phyloP scores from a whole-genome alignment of 257 asterid genomes.

The Solanum chmielewskii region DNA sequence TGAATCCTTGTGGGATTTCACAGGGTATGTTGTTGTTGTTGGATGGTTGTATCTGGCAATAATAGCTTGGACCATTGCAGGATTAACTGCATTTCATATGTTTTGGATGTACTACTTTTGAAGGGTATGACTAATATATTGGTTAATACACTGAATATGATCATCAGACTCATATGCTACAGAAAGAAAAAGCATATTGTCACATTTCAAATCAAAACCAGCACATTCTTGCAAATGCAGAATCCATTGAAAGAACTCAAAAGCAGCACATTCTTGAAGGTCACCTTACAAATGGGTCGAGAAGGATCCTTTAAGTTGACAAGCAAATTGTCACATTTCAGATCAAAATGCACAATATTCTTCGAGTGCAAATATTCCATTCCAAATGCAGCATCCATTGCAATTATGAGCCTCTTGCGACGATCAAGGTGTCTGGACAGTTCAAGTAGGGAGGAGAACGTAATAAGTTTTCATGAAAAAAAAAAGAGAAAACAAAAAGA shows the following conservation, averaged over 20 bases:
- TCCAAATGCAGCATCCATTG: slow-evolving; percentile 7
- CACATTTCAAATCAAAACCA: neutral
- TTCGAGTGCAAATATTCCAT: slow-evolving; percentile 4
- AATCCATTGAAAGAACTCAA: neutral
- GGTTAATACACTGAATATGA: neutral
- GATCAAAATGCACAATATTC: slow-evolving; percentile 3
- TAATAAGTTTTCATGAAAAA: neutral
- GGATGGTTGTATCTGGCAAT: neutral
- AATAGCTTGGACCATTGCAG: neutral
- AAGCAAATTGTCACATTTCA: slow-evolving; percentile 5
- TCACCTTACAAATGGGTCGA: slow-evolving; percentile 6
- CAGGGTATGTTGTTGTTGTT: neutral
- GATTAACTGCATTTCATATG: neutral
- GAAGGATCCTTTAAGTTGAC: slow-evolving; percentile 3
- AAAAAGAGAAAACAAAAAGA: neutral
- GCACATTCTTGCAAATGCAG: neutral
- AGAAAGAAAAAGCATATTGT: neutral
- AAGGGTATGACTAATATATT: neutral
- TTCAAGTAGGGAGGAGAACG: neutral
- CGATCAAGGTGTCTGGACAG: neutral
- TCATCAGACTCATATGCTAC: neutral
- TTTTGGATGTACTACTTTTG: neutral
- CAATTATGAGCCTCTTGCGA: slow-evolving; percentile 1
- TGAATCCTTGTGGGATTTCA: neutral
- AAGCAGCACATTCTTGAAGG: neutral